phyloP scores from a whole-genome alignment of 2,329 filamentous ascomycete genomes.

The Aspergillus piperis region DNA sequence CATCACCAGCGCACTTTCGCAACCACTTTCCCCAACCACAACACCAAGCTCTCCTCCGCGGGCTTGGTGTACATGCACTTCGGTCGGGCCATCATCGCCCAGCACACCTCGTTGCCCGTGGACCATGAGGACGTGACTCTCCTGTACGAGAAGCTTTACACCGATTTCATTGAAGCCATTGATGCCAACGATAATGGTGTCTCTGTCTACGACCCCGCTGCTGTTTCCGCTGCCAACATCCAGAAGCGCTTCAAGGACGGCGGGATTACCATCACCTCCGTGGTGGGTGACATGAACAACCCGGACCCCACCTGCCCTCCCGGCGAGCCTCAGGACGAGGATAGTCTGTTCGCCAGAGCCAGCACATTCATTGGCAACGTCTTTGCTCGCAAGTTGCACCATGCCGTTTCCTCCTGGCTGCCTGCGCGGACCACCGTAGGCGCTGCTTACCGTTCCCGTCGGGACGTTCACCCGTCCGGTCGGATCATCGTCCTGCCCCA shows the following conservation, averaged over 20 bases:
- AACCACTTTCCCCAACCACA: constrained; percentile 78
- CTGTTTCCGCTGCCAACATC: constrained; percentile 68
- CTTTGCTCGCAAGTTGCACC: constrained; percentile 78
- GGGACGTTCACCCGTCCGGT: constrained; percentile 69
- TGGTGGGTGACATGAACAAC: constrained; percentile 78
- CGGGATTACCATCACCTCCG: constrained; percentile 78
- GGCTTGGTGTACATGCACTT: constrained; percentile 97
- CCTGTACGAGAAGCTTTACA: constrained; percentile 86
- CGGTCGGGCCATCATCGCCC: constrained; percentile 77
- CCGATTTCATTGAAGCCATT: constrained; percentile 89
- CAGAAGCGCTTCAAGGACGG: constrained; percentile 81
- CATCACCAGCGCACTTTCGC: constrained; percentile 94
- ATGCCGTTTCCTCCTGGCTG: constrained; percentile 76
- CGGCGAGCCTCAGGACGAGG: constrained; percentile 71
- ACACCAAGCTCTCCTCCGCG: constrained; percentile 89
- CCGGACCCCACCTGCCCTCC: constrained; percentile 55
- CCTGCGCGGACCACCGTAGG: constrained; percentile 80
- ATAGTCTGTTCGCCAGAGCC: constrained; percentile 74
- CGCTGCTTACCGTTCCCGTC: constrained; percentile 70
- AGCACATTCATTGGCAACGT: constrained; percentile 84
- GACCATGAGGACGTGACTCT: constrained; percentile 69
- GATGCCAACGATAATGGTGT: constrained; percentile 98
- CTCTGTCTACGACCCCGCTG: constrained; percentile 72
- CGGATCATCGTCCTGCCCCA: constrained; percentile 80
- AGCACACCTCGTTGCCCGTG: constrained; percentile 60